Evolutionary conservation across 2,329 filamentous ascomycete species (phyloP), one percentile per base, ranked within the genome.

Genomic region (Fusarium ambrosium): DNA sequence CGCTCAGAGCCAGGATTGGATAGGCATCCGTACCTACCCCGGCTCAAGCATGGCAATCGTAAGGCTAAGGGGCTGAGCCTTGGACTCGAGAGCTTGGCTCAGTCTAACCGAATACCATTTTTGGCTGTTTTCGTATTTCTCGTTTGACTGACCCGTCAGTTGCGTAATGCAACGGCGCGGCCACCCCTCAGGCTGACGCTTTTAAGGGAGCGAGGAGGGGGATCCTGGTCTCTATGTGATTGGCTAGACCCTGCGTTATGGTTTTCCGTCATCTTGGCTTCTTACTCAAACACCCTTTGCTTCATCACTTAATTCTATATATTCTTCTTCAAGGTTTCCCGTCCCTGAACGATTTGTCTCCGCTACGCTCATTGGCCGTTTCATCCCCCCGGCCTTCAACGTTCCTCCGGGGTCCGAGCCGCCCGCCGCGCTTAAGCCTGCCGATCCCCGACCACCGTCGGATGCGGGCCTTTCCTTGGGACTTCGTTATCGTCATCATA

Each of bases 401-500:
- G 32, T 58, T 41, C 36, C 37, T 39, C 56, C 58, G 36, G 58
- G 22, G 37, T 41, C 58, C 37, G 58, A 27, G 14, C 37, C 22
- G 20, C 37, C 37, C 22, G 20, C 37, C 58, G 53, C 58, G 36
- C 58, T 24, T 24, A 22, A 53, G 27, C 27, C 48, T 36, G 61
- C 45, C 61, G 61, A 63, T 63, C 61, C 43, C 32, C 32, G 22
- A 55, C 39, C 45, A 51, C 61, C 34, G 45, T 53, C 61, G 45
- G 43, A 34, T 37, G 29, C 29, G 29, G 29, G 32, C 36, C 24
- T 43, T 43, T 45, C 41, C 27, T 24, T 62, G 20, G 20, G 58
- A 16, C 43, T 34, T 36, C 56, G 39, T 55, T 48, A 63, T 45
- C 51, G 48, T 72, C 72, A 74, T 74, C 72, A 75, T 74, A 66